A percentile compares a stretch with the other conserved stretches of the same genome.
These are phyloP conservation scores for Anacardium occidentale DNA, from an alignment of 345 rosid species.

Conservation along the genomic window DNA sequence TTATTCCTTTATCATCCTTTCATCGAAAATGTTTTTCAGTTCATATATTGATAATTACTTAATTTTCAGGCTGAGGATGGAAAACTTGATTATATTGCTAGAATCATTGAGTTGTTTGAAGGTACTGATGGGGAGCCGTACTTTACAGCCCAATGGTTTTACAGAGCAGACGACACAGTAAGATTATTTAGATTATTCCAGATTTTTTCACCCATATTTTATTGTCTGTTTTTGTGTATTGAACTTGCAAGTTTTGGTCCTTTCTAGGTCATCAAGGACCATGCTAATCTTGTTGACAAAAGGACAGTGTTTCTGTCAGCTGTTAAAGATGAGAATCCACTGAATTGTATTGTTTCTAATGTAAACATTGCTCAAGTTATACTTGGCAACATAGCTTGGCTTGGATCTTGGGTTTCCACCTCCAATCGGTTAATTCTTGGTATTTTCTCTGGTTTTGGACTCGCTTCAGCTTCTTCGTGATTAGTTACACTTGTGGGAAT, in stretches of 20 bases:
- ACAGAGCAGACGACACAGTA: slow-evolving; percentile 42
- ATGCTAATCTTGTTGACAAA: slow-evolving; percentile 17
- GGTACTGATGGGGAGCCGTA: slow-evolving; percentile 18
- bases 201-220: not conserved
- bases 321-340: slow-evolving; percentile 41
- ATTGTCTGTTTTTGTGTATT: not conserved
- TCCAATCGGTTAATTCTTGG: too few species aligned
- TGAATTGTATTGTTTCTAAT: slow-evolving; percentile 31
- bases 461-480: too few species aligned
- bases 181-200: slow-evolving; percentile 11
- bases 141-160: slow-evolving; percentile 42
- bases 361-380: slow-evolving; percentile 27
- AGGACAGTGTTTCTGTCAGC: slow-evolving; percentile 43
- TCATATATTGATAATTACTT: not conserved
- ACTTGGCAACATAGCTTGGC: too few species aligned
- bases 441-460: too few species aligned
- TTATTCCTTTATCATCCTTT: not conserved
- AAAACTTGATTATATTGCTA: slow-evolving; percentile 32
- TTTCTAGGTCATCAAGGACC: slow-evolving; percentile 33
- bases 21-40: not conserved
- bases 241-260: not conserved
- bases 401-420: too few species aligned
- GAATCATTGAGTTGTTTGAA: slow-evolving; percentile 39
- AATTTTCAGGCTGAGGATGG: slow-evolving; percentile 34
- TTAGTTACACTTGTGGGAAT: too few species aligned